Percentiles rank a stretch among this genome's conserved stretches.
Conservation (phyloP, 2,329 filamentous ascomycete genomes). For the Penicillium oxalicum region DNA sequence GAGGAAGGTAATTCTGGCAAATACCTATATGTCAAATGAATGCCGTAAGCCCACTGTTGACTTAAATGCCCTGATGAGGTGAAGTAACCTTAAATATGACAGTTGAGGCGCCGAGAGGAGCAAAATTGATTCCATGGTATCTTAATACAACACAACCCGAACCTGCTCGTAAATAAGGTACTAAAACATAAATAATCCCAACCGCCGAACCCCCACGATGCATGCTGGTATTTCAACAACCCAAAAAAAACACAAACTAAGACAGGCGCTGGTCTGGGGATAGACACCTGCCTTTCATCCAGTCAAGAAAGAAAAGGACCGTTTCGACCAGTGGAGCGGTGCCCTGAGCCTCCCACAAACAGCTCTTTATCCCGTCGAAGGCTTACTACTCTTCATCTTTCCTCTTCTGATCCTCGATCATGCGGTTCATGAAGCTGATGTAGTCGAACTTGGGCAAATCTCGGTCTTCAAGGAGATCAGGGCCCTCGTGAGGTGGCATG, state of each 20-base stretch:
- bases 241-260: slow-evolving; percentile 2
- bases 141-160: slow-evolving; percentile 18
- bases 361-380: slow-evolving; percentile 15
- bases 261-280: neutral
- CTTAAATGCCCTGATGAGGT: no score
- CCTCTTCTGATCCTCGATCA: slow-evolving; percentile 50
- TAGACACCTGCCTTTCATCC: slow-evolving; percentile 12
- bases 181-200: slow-evolving; percentile 11
- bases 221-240: slow-evolving; percentile 20
- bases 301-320: slow-evolving; percentile 15
- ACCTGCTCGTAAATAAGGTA: slow-evolving; percentile 11
- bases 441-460: slow-evolving; percentile 90
- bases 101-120: neutral
- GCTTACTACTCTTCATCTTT: slow-evolving; percentile 13
- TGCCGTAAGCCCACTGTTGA: no score
- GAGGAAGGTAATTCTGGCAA: no score
- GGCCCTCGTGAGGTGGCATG: slow-evolving; percentile 78
- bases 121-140: slow-evolving; percentile 15
- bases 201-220: slow-evolving; percentile 24
- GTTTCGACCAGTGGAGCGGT: slow-evolving; percentile 20
- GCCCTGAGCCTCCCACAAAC: slow-evolving; percentile 13
- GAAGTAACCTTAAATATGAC: no score
- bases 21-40: no score
- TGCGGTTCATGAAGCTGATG: slow-evolving; percentile 90
- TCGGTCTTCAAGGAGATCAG: slow-evolving; percentile 78